These are phyloP conservation scores for Claviceps sp. DNA, from an alignment of 2,329 filamentous ascomycete genomes.

Conservation along the genomic window DNA sequence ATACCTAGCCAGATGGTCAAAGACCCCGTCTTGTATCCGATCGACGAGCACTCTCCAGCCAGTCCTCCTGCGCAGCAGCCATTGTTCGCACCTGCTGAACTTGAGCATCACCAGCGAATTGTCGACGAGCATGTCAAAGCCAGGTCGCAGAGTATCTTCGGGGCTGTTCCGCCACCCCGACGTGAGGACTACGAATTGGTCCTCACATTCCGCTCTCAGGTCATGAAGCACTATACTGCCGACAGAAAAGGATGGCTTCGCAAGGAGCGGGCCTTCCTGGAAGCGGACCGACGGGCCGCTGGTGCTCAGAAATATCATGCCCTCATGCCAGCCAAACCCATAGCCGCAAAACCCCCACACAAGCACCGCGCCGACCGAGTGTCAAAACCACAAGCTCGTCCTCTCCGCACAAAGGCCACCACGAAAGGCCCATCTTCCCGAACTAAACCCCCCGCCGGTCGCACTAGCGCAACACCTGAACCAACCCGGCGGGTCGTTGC, in stretches of 20 bases:
- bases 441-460: slow-evolving; percentile 18
- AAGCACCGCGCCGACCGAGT: slow-evolving; percentile 22
- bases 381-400: slow-evolving; percentile 20
- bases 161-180: slow-evolving; percentile 30
- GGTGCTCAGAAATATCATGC: slow-evolving; percentile 23
- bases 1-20: slow-evolving; percentile 21
- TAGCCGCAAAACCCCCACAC: slow-evolving; percentile 13
- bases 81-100: slow-evolving; percentile 33
- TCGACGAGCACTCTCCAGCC: slow-evolving; percentile 24
- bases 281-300: slow-evolving; percentile 30
- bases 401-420: slow-evolving; percentile 9
- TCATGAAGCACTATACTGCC: slow-evolving; percentile 30
- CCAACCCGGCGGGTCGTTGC: slow-evolving; percentile 39
- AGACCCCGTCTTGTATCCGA: slow-evolving; percentile 47
- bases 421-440: slow-evolving; percentile 8
- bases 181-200: slow-evolving; percentile 40
- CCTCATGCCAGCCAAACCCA: slow-evolving; percentile 30
- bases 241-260: slow-evolving; percentile 35
- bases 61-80: slow-evolving; percentile 33
- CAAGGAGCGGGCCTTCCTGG: slow-evolving; percentile 36
- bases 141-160: slow-evolving; percentile 30
- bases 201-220: slow-evolving; percentile 38
- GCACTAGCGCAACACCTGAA: slow-evolving; percentile 34
- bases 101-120: slow-evolving; percentile 29
- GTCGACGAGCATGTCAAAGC: slow-evolving; percentile 37